Percentiles rank a stretch among this genome's conserved stretches.
These are phyloP conservation scores for Mortierella sp. DNA, from an alignment of 371 early-diverging fungal genomes.

Conservation along the genomic window DNA sequence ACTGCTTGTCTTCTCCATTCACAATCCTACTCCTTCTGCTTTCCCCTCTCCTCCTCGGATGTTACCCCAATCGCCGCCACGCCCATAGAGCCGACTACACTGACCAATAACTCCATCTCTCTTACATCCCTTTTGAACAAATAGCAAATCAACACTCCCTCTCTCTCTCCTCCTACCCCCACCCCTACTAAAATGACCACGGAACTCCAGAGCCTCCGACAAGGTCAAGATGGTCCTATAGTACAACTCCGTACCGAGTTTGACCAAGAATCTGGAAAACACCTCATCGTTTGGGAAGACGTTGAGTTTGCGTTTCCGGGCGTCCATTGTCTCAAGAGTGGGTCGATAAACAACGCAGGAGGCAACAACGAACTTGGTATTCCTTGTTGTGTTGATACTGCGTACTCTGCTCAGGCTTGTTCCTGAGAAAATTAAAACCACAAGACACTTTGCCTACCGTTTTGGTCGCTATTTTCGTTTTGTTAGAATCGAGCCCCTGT, in stretches of 20 bases:
- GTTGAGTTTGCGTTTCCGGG: conserved; percentile 43
- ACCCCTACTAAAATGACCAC: not conserved
- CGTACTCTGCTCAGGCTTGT: no score
- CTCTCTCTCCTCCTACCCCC: not conserved
- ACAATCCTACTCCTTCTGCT: no score
- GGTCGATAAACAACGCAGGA: conserved; percentile 20
- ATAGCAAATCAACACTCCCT: not conserved
- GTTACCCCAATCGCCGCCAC: no score
- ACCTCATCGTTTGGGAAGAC: conserved; percentile 42
- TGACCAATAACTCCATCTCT: no score
- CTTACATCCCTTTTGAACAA: not conserved
- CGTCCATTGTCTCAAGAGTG: conserved; percentile 27
- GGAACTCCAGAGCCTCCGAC: conserved; percentile 1
- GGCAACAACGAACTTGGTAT: conserved; percentile 5
- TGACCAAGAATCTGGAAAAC: conserved; percentile 30
- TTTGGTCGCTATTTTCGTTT: not conserved
- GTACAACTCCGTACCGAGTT: not conserved
- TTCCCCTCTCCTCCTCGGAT: no score
- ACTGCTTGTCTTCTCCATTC: no score
- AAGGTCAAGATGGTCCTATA: not conserved
- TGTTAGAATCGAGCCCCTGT: conserved; percentile 6
- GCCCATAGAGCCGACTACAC: no score
- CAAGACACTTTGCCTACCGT: not conserved
- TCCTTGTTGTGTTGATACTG: not conserved
- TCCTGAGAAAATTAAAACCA: no score